Evolutionary conservation across 1,139 yeast genomes (phyloP).

Genomic region (Debaryomyces singareniensis): DNA sequence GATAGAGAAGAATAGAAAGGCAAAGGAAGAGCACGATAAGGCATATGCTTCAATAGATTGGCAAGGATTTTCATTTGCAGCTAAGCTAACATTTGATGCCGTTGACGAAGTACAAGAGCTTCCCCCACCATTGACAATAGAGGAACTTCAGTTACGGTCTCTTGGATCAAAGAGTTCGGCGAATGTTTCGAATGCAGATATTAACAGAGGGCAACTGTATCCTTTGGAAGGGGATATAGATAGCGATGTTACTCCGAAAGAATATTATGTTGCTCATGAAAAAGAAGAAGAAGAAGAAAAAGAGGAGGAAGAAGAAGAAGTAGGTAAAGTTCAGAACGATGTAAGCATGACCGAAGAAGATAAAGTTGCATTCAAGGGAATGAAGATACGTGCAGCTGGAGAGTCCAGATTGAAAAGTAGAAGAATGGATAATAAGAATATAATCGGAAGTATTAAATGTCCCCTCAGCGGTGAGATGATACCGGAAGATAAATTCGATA

Average conservation of each 20-base stretch:
- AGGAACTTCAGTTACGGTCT: conserved; percentile 58
- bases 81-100: conserved; percentile 60
- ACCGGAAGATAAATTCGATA: conserved; percentile 67
- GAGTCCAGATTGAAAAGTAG: conserved; percentile 46
- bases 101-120: conserved; percentile 59
- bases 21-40: conserved; percentile 25
- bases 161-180: conserved; percentile 29
- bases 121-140: conserved; percentile 53
- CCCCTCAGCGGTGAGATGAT: conserved; percentile 68
- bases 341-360: background rate
- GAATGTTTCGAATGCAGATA: conserved; percentile 1
- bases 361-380: conserved; percentile 35
- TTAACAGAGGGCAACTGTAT: background rate
- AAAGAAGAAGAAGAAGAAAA: conserved; percentile 4
- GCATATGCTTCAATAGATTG: conserved; percentile 80
- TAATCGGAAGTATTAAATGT: conserved; percentile 47
- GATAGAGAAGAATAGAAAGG: conserved; percentile 21
- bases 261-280: conserved; percentile 1
- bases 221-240: background rate
- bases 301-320: conserved; percentile 3
- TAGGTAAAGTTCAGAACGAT: background rate
- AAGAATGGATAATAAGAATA: conserved; percentile 1
- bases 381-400: conserved; percentile 67
- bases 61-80: conserved; percentile 75
- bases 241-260: conserved; percentile 1